Evolutionary conservation across 768 basidiomycete species (phyloP).

Genomic region (Collybia nuda): DNA sequence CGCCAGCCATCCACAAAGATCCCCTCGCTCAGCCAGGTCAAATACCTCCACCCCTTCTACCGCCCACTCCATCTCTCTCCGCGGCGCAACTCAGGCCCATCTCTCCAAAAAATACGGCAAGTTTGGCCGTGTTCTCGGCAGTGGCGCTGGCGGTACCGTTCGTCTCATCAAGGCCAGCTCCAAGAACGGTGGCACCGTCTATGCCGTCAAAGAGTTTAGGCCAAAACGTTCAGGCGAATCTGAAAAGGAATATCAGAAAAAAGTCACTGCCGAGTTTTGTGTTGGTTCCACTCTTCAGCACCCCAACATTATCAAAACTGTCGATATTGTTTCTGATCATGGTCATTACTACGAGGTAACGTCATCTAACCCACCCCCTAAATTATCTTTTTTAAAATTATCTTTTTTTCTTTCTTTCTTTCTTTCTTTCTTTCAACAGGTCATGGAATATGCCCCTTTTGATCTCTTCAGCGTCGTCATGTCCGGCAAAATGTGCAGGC

Average conservation of each 20-base stretch:
- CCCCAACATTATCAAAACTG: conserved; percentile 94
- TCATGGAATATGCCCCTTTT: conserved; percentile 99
- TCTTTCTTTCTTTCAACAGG: conserved; percentile 43
- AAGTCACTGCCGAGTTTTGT: conserved; percentile 98
- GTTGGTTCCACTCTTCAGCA: conserved; percentile 95
- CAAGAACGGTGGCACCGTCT: conserved; percentile 84
- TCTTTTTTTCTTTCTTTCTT: conserved; percentile 8
- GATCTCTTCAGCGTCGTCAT: conserved; percentile 99
- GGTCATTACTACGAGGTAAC: conserved; percentile 98
- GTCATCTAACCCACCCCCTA: conserved; percentile 10
- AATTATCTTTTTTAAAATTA: neutral
- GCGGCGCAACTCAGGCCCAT: conserved; percentile 85
- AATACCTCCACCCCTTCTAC: conserved; percentile 27
- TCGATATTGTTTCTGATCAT: conserved; percentile 97
- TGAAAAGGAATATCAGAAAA: conserved; percentile 98
- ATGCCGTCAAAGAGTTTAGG: conserved; percentile 97
- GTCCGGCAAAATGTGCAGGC: conserved; percentile 98
- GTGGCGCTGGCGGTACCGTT: conserved; percentile 98
- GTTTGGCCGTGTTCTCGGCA: conserved; percentile 94
- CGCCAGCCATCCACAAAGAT: conserved; percentile 14
- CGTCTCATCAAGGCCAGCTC: conserved; percentile 85
- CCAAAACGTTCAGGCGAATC: conserved; percentile 86
- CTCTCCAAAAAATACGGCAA: conserved; percentile 99
- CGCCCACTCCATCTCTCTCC: conserved; percentile 47
- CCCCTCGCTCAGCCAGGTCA: conserved; percentile 13